These are phyloP conservation scores for Cladosporium sp. DNA, from an alignment of 2,329 filamentous ascomycete genomes.

Conservation along the genomic window DNA sequence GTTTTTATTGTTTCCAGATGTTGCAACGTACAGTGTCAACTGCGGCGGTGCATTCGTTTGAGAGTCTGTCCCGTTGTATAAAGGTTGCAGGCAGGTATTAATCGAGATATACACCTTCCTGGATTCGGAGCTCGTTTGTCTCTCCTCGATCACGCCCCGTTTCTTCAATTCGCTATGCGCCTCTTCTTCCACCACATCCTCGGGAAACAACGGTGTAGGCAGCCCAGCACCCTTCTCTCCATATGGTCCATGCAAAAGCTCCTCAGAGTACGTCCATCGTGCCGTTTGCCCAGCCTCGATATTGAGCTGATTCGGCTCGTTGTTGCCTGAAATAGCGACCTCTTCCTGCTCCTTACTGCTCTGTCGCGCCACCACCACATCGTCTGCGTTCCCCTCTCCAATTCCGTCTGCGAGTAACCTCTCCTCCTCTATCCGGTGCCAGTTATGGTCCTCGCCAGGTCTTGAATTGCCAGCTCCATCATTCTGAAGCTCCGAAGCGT, in stretches of 20 bases:
- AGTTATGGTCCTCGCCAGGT: conserved; percentile 44
- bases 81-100: conserved; percentile 79
- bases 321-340: conserved; percentile 49
- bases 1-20: conserved; percentile 50
- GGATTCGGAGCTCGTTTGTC: conserved; percentile 20
- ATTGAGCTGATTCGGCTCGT: conserved; percentile 58
- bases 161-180: conserved; percentile 24
- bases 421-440: conserved; percentile 41
- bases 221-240: conserved; percentile 24
- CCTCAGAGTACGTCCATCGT: conserved; percentile 60
- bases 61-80: conserved; percentile 46
- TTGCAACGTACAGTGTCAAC: conserved; percentile 68
- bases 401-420: conserved; percentile 25
- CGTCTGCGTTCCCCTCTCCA: conserved; percentile 17
- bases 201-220: conserved; percentile 22
- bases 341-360: background rate
- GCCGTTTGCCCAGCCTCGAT: conserved; percentile 60
- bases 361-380: conserved; percentile 37
- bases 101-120: conserved; percentile 72
- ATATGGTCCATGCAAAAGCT: conserved; percentile 48
- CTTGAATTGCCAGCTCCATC: conserved; percentile 30
- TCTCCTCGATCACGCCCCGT: conserved; percentile 17
- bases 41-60: conserved; percentile 54
- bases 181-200: conserved; percentile 4
- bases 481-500: conserved; percentile 54